Percentiles rank a stretch among this genome's conserved stretches.
These are phyloP conservation scores for Fusarium fujikuroi DNA, from an alignment of 2,329 filamentous ascomycete genomes.

Conservation along the genomic window DNA sequence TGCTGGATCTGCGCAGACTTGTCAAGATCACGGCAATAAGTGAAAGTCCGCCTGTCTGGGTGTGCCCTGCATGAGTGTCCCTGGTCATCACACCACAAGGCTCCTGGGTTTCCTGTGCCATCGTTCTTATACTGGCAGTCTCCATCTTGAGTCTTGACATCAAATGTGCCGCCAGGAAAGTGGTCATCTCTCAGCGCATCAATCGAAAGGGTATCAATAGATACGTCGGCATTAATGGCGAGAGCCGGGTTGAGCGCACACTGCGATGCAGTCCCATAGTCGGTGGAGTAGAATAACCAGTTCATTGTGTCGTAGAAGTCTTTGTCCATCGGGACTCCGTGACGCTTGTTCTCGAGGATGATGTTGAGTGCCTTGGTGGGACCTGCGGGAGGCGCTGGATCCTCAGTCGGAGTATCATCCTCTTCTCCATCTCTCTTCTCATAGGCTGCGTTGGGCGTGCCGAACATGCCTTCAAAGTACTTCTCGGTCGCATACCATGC, in stretches of 20 bases:
- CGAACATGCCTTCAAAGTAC: background rate
- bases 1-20: background rate
- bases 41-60: accelerated
- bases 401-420: background rate
- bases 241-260: background rate
- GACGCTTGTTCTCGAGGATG: background rate
- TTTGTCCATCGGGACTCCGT: background rate
- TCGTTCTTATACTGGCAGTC: background rate
- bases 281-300: background rate
- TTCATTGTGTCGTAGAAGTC: background rate
- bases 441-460: background rate
- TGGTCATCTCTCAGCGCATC: background rate
- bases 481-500: background rate
- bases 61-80: background rate
- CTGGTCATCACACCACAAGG: background rate
- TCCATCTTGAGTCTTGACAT: background rate
- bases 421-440: background rate
- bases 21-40: background rate
- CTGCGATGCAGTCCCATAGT: background rate
- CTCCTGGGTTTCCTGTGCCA: background rate
- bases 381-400: background rate
- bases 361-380: background rate
- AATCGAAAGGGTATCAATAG: background rate
- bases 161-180: background rate
- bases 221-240: background rate